Evolutionary conservation across 441 rosid genomes (phyloP), one percentile per base, ranked within the genome.

Genomic region (Bruguiera hainesii): DNA sequence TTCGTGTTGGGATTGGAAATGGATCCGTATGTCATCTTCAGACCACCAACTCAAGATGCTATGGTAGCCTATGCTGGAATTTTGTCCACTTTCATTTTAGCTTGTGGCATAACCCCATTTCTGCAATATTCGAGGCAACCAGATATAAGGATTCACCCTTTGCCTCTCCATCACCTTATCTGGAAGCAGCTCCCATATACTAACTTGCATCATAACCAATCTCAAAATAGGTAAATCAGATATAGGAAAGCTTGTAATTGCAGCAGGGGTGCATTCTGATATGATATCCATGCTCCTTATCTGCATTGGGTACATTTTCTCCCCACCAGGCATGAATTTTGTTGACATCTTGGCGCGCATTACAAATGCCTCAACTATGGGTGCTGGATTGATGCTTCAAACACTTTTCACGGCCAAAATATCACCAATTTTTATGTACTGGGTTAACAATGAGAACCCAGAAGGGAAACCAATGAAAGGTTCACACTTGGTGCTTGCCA

Each of bases 381-480:
- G 78, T 28, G 60, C 80, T 7, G 89, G 87, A n/a, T 65, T 95
- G 73, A 53, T 85, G 2, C 76, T 85, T 60, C 98, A 95, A 49
- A 83, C 87, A 3, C 67, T 87, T 15, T 69, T 95, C 49, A 81
- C 93, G 0, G 94, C 96, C 29, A 81, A 71, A 18, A 66, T 87
- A 52, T 87, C 97, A 0, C 99, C 98, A 0, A 65, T 87, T 21
- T 85, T 95, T 73, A 79, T 95, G 79, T 87, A 85, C 52, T 91
- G 99, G 99, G 92, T 95, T 39, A 95, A 95, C 81, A 89, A 88
- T 37, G 98, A 92, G 73, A 95, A 95, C 77, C 99, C 99, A 0
- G 96, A 91, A 78, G 98, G 99, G 56, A 95, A 90, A 71, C 88
- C 96, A 11, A 81, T 90, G 73, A 90, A 94, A 78, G 99, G 99